Evolutionary conservation across 202 grass and related monocot species (phyloP).

Genomic region (Musa balbisiana): DNA sequence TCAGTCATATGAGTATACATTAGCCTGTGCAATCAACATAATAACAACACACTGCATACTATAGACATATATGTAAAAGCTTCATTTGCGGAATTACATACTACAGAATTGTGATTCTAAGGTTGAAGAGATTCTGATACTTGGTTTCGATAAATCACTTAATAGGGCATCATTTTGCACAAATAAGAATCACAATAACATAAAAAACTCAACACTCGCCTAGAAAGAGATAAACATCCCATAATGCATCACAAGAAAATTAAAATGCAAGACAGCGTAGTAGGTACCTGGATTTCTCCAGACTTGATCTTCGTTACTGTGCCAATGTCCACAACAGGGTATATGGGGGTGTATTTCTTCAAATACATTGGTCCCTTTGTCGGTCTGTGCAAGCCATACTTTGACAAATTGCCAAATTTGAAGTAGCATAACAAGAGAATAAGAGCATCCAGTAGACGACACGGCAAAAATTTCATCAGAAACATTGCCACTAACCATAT

Average conservation of each 20-base stretch:
- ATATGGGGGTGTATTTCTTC: slow-evolving; percentile 35
- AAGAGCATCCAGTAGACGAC: slow-evolving; percentile 34
- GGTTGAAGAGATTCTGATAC: too few species aligned
- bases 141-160: too few species aligned
- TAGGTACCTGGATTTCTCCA: slow-evolving; percentile 43
- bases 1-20: too few species aligned
- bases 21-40: too few species aligned
- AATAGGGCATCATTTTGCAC: too few species aligned
- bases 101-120: too few species aligned
- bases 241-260: neutral
- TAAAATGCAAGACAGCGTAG: neutral
- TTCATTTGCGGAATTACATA: too few species aligned
- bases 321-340: slow-evolving; percentile 64
- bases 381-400: slow-evolving; percentile 50
- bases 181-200: too few species aligned
- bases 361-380: slow-evolving; percentile 52
- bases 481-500: slow-evolving; percentile 58
- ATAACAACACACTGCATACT: too few species aligned
- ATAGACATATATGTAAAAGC: too few species aligned
- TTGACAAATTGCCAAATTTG: slow-evolving; percentile 50
- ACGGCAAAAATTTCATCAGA: slow-evolving; percentile 42
- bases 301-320: slow-evolving; percentile 41
- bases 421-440: slow-evolving; percentile 48
- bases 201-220: neutral
- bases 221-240: neutral